These are phyloP conservation scores for Neofusicoccum sp. DNA, from an alignment of 2,329 filamentous ascomycete genomes.

Conservation along the genomic window DNA sequence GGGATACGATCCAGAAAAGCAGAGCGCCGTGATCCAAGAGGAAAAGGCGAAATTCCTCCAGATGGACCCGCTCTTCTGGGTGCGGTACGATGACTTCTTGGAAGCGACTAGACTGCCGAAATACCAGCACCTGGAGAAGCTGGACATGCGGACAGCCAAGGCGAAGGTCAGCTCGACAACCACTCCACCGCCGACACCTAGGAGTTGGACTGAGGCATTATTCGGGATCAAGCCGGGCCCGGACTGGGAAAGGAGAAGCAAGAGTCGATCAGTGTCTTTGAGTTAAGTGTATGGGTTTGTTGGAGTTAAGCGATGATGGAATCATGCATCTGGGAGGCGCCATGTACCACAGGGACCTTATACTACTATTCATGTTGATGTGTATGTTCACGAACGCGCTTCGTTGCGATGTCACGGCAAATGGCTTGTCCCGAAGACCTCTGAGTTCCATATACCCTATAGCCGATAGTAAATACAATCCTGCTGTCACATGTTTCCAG, in stretches of 20 bases:
- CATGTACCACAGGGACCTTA: constrained; percentile 10
- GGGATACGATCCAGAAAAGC: constrained; percentile 36
- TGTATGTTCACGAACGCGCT: constrained; percentile 19
- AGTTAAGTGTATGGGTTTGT: constrained; percentile 9
- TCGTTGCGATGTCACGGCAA: constrained; percentile 17
- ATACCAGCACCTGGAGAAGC: constrained; percentile 10
- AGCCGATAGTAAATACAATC: constrained; percentile 19
- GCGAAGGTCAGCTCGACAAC: constrained; percentile 16
- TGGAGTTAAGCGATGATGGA: constrained; percentile 4
- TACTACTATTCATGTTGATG: constrained; percentile 16
- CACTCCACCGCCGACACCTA: constrained; percentile 20
- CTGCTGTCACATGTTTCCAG: constrained; percentile 9
- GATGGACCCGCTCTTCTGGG: constrained; percentile 26
- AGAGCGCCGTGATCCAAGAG: constrained; percentile 12
- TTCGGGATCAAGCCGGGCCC: constrained; percentile 22
- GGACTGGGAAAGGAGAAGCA: constrained; percentile 16
- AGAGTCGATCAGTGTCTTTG: constrained; percentile 18
- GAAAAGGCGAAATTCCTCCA: constrained; percentile 23
- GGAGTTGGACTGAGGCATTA: constrained; percentile 21
- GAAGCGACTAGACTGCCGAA: constrained; percentile 6
- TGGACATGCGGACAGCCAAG: constrained; percentile 18
- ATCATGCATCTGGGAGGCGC: constrained; percentile 16
- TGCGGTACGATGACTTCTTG: constrained; percentile 26
- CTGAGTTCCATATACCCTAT: constrained; percentile 12
- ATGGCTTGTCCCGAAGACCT: constrained; percentile 9